Evolutionary conservation across 83 land plant genomes (phyloP).

Genomic region (Isoetes engelmannii): DNA sequence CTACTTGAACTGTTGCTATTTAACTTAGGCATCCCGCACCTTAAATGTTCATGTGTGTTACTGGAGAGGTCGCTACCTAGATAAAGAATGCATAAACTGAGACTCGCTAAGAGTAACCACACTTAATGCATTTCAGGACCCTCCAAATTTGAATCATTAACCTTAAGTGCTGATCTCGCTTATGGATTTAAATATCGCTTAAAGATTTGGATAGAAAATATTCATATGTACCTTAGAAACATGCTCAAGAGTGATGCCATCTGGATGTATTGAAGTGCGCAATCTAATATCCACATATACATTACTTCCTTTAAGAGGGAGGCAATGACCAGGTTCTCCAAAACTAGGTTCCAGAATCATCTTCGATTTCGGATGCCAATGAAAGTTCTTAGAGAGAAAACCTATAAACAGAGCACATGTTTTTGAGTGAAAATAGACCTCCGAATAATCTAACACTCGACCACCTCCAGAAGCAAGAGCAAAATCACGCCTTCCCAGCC

Average conservation of each 20-base stretch:
- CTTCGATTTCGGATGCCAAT: conserved; percentile 44
- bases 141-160: neutral
- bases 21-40: too few species aligned
- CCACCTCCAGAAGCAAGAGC: conserved; percentile 9
- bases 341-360: conserved; percentile 88
- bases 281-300: conserved; percentile 78
- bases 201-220: neutral
- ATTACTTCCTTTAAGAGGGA: conserved; percentile 67
- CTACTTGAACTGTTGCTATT: too few species aligned
- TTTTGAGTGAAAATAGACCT: neutral
- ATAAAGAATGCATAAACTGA: neutral
- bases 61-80: neutral
- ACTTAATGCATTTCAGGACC: too few species aligned
- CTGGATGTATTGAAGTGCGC: conserved; percentile 66
- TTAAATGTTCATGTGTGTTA: neutral
- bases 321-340: conserved; percentile 96
- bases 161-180: neutral
- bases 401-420: conserved; percentile 11
- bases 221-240: conserved; percentile 63
- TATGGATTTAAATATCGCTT: neutral
- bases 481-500: neutral
- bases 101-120: neutral
- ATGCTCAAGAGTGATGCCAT: conserved; percentile 88
- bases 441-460: neutral
- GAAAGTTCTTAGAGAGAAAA: conserved; percentile 10